Conservation (phyloP, 768 basidiomycete species). For the Fibroporia radiculosa region DNA sequence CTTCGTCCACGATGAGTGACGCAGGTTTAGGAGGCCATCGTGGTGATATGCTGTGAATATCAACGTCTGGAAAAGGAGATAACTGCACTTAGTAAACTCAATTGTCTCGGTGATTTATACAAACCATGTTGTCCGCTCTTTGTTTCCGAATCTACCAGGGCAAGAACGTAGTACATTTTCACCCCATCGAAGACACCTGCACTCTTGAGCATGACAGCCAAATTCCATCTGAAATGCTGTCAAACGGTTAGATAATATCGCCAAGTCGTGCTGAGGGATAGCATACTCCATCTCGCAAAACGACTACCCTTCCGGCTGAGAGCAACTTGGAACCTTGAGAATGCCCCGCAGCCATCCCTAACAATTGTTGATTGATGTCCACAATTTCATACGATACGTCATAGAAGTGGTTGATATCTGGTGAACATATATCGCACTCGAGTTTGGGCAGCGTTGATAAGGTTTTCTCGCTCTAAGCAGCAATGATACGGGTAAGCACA, state of each 20-base stretch:
- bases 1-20: slow-evolving; percentile 38
- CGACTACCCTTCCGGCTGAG: slow-evolving; percentile 67
- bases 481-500: background rate
- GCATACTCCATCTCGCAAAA: slow-evolving; percentile 76
- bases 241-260: slow-evolving; percentile 2
- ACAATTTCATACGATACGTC: slow-evolving; percentile 59
- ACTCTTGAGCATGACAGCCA: slow-evolving; percentile 65
- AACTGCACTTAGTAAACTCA: too few relatives aligned
- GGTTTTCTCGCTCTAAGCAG: slow-evolving; percentile 57
- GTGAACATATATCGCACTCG: slow-evolving; percentile 57
- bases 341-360: slow-evolving; percentile 50
- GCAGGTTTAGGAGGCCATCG: slow-evolving; percentile 63
- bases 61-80: slow-evolving; percentile 40
- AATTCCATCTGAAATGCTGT: slow-evolving; percentile 69
- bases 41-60: slow-evolving; percentile 55
- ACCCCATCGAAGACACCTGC: slow-evolving; percentile 39
- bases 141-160: slow-evolving; percentile 56
- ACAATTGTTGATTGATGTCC: slow-evolving; percentile 50
- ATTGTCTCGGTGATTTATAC: too few relatives aligned
- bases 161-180: slow-evolving; percentile 61
- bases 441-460: slow-evolving; percentile 58
- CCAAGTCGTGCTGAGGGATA: background rate
- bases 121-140: slow-evolving; percentile 50
- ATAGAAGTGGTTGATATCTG: slow-evolving; percentile 73
- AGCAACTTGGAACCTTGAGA: slow-evolving; percentile 65